These are phyloP conservation scores for Magnusiomyces fungicola DNA, from an alignment of 1,139 yeast species.

Conservation along the genomic window DNA sequence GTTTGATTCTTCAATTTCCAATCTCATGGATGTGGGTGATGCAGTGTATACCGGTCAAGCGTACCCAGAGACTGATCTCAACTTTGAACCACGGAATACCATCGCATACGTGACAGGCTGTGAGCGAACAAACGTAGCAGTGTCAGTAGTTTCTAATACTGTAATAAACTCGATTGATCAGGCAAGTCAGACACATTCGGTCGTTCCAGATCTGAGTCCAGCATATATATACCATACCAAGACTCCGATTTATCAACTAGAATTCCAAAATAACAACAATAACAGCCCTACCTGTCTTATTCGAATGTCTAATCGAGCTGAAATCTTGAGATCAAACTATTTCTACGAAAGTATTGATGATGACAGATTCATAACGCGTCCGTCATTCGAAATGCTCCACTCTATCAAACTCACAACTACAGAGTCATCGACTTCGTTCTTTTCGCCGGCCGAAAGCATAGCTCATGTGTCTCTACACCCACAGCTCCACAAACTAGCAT, in stretches of 20 bases:
- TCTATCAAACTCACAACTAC: background rate
- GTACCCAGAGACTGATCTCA: background rate
- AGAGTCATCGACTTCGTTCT: background rate
- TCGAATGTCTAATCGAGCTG: background rate
- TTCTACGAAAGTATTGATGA: background rate
- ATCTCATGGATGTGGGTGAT: background rate
- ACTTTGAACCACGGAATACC: background rate
- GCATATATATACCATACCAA: constrained; percentile 3
- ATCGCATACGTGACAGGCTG: constrained; percentile 3
- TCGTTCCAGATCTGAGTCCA: background rate
- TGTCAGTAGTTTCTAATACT: background rate
- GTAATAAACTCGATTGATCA: background rate
- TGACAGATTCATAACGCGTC: background rate
- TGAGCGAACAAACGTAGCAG: constrained; percentile 2
- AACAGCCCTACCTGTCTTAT: background rate
- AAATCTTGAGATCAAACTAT: background rate
- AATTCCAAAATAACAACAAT: background rate
- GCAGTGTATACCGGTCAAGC: background rate
- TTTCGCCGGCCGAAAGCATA: background rate
- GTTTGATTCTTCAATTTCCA: background rate
- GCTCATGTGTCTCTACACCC: constrained; percentile 1
- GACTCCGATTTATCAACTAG: background rate
- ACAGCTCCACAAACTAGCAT: background rate
- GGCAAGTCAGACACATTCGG: background rate
- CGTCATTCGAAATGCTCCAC: background rate